phyloP scores from a whole-genome alignment of 805 yeast genomes.

The Tetrapisispora iriomotensis region DNA sequence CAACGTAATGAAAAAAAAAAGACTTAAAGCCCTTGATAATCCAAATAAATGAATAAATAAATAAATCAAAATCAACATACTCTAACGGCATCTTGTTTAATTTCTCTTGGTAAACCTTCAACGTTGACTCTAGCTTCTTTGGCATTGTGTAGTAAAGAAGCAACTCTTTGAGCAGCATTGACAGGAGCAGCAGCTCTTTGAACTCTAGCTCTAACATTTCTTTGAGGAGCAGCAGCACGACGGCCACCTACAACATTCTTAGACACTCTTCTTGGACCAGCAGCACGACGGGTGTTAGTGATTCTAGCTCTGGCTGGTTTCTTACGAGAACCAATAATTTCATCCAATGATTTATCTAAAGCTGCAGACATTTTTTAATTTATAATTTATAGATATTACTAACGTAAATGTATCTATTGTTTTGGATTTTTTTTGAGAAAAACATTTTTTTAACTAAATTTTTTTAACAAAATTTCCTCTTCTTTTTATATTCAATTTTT shows the following conservation, averaged over 20 bases:
- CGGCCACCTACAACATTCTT: conserved; percentile 24
- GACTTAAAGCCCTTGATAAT: too few relatives aligned
- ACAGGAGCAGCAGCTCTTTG: conserved; percentile 21
- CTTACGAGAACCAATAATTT: conserved; percentile 65
- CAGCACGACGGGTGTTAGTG: conserved; percentile 28
- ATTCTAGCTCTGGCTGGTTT: conserved; percentile 26
- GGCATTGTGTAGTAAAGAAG: conserved; percentile 33
- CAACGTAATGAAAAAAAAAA: too few relatives aligned
- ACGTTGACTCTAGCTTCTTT: conserved; percentile 77
- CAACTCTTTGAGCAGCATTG: conserved; percentile 29
- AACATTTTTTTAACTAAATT: too few relatives aligned
- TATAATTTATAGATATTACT: not conserved
- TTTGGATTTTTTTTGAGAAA: too few relatives aligned
- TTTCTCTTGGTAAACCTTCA: conserved; percentile 77
- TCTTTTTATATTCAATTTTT: too few relatives aligned
- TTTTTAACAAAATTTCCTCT: too few relatives aligned
- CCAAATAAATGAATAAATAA: too few relatives aligned
- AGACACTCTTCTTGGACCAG: conserved; percentile 26
- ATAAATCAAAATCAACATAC: conserved; percentile 51
- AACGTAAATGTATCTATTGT: too few relatives aligned
- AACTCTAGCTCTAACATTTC: conserved; percentile 11
- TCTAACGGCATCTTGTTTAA: conserved; percentile 73
- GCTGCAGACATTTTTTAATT: conserved; percentile 52
- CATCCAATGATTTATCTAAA: conserved; percentile 91
- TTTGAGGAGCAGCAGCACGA: conserved; percentile 15